Evolutionary conservation across 371 early-diverging fungal species (phyloP).

Genomic region (Mucor plumbeus): DNA sequence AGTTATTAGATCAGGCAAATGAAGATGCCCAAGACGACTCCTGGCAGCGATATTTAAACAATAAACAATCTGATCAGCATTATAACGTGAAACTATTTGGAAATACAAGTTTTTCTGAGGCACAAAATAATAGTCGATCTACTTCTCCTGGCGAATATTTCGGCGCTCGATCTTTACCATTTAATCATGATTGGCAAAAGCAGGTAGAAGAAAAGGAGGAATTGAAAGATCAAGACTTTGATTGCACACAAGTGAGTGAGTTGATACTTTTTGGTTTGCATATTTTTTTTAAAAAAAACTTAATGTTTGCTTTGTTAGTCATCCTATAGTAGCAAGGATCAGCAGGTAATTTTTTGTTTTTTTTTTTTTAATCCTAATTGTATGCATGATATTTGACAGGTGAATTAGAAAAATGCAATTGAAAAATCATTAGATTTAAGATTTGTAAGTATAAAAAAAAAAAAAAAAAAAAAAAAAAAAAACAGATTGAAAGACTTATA

Average conservation of each 20-base stretch:
- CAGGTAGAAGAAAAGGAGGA: not conserved
- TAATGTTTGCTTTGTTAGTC: not conserved
- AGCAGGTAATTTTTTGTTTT: not conserved
- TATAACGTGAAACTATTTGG: slow-evolving; percentile 29
- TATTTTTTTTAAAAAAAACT: not conserved
- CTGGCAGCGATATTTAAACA: slow-evolving; percentile 13
- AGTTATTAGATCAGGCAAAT: slow-evolving; percentile 11
- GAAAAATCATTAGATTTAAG: slow-evolving; percentile 3
- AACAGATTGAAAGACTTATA: not conserved
- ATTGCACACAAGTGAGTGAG: not conserved
- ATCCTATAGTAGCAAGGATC: not conserved
- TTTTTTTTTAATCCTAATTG: no score
- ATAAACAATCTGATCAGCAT: slow-evolving; percentile 24
- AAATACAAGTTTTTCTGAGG: not conserved
- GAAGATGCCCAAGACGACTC: not conserved
- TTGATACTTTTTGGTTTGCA: not conserved
- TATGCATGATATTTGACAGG: not conserved
- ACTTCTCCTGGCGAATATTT: slow-evolving; percentile 43
- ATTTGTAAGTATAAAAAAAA: slow-evolving; percentile 19
- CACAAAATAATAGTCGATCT: slow-evolving; percentile 1
- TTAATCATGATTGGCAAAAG: slow-evolving; percentile 11
- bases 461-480: not conserved
- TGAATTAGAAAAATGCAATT: slow-evolving; percentile 5
- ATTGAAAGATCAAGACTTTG: not conserved
- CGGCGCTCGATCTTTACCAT: slow-evolving; percentile 40